Evolutionary conservation across 495 filamentous ascomycete species (phyloP), one percentile per base, ranked within the genome.

Genomic region (Aspergillus steynii): DNA sequence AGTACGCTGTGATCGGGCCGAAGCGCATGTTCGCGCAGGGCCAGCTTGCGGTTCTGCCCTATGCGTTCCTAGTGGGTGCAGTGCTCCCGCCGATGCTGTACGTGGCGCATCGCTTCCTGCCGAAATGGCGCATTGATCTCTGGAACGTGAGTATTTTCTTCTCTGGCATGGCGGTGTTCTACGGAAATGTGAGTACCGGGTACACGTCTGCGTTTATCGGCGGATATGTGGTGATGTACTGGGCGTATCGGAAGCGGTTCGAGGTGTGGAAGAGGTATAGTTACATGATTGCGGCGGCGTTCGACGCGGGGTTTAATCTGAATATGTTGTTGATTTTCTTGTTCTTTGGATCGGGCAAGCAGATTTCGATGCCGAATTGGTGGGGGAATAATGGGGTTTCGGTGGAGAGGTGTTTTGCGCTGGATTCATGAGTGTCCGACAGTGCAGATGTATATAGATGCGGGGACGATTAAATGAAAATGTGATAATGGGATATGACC

Each of bases 131-230:
- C 25, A 80, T 85, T 66, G 74, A 82, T 48, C 69, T 85, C 46
- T 84, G 79, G 79, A 86, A 85, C 60, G 74, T 78, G 56, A 85
- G 79, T 48, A 85, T 84, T 56, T 85, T 85, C 72, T 76, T 71
- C 59, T 69, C 68, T 1, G 69, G 67, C 1, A 37, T 74, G 58
- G 61, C 74, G 0, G 68, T 72, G 58, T 76, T 74, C 65, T 76
- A 76, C 49, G 70, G 68, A 3, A 74, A 74, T 53, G 49, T 84
- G 51, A 81, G 77, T 45, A 84, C 83, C 9, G 83, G 83, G 1
- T 82, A 83, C 61, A 77, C 80, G 31, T 83, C 81, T 42, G 74
- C 77, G 20, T 78, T 86, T 62, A 79, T 85, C 49, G 84, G 83
- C 29, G 83, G 80, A 0, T 85, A 81, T 57, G 71, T 85, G 49